These are phyloP conservation scores for Aschersonia sp. DNA, from an alignment of 2,329 filamentous ascomycete genomes.

Conservation along the genomic window DNA sequence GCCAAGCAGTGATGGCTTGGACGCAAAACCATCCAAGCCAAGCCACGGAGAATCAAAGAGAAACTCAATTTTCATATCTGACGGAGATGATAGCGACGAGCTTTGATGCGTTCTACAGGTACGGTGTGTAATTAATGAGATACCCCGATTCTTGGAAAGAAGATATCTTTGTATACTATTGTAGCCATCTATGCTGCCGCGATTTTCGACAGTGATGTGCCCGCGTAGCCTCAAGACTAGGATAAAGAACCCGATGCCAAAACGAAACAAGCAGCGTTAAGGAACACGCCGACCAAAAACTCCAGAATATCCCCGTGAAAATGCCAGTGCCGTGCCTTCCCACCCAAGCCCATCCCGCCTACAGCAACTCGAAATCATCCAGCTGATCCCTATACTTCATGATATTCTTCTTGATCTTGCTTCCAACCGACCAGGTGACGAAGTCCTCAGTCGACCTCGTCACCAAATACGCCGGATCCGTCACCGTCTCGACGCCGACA, in stretches of 20 bases:
- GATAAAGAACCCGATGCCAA: no score
- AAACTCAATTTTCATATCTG: slow-evolving; percentile 21
- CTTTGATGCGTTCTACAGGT: neutral
- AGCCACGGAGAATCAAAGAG: slow-evolving; percentile 10
- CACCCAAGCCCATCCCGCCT: slow-evolving; percentile 12
- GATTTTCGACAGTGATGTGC: no score
- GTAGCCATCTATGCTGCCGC: no score
- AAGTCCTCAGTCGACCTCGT: slow-evolving; percentile 89
- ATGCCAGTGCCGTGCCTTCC: neutral
- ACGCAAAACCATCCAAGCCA: slow-evolving; percentile 6
- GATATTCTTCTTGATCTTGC: slow-evolving; percentile 94
- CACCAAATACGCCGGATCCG: slow-evolving; percentile 79
- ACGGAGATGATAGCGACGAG: slow-evolving; percentile 21
- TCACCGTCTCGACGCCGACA: slow-evolving; percentile 80
- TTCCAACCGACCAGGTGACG: slow-evolving; percentile 89
- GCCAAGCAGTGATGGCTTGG: neutral
- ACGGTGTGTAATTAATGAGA: slow-evolving; percentile 4
- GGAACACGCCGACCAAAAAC: neutral
- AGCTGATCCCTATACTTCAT: slow-evolving; percentile 89
- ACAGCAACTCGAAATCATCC: slow-evolving; percentile 89
- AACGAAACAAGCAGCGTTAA: no score
- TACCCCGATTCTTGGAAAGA: slow-evolving; percentile 7
- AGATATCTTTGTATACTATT: neutral
- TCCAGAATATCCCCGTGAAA: neutral
- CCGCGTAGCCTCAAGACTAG: no score